phyloP scores from a whole-genome alignment of 139 green algal genomes.

The Tetraselmis striata region DNA sequence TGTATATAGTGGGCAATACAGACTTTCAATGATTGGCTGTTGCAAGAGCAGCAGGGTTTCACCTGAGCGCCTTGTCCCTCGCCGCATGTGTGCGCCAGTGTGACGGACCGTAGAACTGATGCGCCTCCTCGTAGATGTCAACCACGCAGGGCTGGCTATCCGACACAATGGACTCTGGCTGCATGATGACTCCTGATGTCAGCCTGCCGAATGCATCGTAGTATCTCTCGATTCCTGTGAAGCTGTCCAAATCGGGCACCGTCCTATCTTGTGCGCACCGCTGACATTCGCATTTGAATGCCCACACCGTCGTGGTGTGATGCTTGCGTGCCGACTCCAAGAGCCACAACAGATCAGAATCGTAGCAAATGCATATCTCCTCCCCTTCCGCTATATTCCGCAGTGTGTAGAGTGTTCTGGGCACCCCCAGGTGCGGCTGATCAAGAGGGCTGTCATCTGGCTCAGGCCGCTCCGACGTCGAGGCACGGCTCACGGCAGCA shows the following conservation, averaged over 20 bases:
- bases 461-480: neutral
- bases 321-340: neutral
- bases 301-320: neutral
- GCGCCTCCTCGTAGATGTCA: neutral
- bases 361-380: neutral
- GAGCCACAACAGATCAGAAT: neutral
- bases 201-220: neutral
- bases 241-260: neutral
- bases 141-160: neutral
- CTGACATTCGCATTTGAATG: neutral
- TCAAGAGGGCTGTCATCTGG: too few species aligned
- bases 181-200: neutral
- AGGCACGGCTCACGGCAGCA: neutral
- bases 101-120: neutral
- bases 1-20: too few species aligned
- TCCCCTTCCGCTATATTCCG: neutral
- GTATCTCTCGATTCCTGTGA: neutral
- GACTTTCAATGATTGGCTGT: too few species aligned
- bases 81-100: neutral
- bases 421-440: neutral
- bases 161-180: neutral
- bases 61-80: neutral
- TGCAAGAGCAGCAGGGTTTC: too few species aligned
- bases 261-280: neutral
- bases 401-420: neutral